These are phyloP conservation scores for Fonsecaea multimorphosa DNA, from an alignment of 2,329 filamentous ascomycete species.

Conservation along the genomic window DNA sequence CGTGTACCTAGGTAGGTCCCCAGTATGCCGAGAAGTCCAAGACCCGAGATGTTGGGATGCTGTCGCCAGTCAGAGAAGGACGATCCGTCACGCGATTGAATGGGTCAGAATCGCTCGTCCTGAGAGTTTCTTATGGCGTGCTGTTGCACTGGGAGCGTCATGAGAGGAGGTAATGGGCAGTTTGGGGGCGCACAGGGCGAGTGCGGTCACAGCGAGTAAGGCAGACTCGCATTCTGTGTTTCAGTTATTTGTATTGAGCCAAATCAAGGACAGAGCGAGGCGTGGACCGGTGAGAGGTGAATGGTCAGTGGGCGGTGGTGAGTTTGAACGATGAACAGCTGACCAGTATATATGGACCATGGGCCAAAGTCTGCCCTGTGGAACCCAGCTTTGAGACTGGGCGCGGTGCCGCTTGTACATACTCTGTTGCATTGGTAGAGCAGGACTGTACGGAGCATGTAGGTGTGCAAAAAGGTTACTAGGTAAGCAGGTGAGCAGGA, in stretches of 20 bases:
- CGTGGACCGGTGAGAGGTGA: neutral
- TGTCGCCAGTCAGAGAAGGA: slow-evolving; percentile 17
- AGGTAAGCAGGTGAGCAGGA: neutral
- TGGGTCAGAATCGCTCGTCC: neutral
- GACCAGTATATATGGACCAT: neutral
- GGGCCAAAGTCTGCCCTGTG: neutral
- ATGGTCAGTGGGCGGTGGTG: neutral
- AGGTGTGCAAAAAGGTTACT: too few relatives aligned
- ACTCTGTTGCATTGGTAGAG: neutral
- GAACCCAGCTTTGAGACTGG: neutral
- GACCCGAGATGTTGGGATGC: neutral
- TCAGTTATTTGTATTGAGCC: neutral
- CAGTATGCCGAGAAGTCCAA: neutral
- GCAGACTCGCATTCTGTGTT: neutral
- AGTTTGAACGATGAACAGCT: slow-evolving; percentile 1
- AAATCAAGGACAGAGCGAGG: neutral
- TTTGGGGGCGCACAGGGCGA: neutral
- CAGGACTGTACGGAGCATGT: too few relatives aligned
- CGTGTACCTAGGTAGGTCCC: neutral
- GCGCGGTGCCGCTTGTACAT: neutral
- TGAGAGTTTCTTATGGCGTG: neutral
- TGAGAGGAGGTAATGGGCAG: neutral
- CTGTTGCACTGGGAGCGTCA: neutral
- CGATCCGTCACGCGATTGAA: slow-evolving; percentile 22
- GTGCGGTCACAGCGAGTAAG: neutral